Percentiles rank a stretch among this genome's conserved stretches.
These are phyloP conservation scores for Plectranthus barbatus DNA, from an alignment of 257 asterid species.

Conservation along the genomic window DNA sequence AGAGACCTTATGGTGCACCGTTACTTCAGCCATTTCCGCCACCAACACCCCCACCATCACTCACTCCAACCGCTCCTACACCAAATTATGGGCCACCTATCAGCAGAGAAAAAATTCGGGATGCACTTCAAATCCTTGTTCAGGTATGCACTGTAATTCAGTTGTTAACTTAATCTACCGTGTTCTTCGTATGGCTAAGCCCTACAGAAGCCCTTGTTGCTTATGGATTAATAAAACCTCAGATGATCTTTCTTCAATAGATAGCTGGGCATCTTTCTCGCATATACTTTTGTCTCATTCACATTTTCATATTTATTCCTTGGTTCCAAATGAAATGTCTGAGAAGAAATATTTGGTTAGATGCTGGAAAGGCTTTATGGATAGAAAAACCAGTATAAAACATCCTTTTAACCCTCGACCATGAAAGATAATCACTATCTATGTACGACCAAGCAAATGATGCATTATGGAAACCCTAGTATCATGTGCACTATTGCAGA, in stretches of 20 bases:
- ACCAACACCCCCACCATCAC: slow-evolving; percentile 92
- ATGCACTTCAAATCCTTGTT: slow-evolving; percentile 71
- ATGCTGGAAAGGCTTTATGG: too few species aligned
- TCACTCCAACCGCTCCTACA: slow-evolving; percentile 56
- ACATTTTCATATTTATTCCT: not conserved
- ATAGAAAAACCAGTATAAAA: too few species aligned
- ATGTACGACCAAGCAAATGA: not conserved
- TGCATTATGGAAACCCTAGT: not conserved
- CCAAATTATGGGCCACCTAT: slow-evolving; percentile 50
- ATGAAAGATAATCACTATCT: too few species aligned
- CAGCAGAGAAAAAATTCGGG: slow-evolving; percentile 76
- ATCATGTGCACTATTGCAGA: not conserved
- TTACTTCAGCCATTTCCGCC: slow-evolving; percentile 99
- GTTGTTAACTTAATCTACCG: not conserved
- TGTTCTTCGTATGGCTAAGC: not conserved
- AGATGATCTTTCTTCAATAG: not conserved
- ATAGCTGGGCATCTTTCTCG: not conserved
- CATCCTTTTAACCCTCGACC: too few species aligned
- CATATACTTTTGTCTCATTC: not conserved
- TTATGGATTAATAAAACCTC: too few species aligned
- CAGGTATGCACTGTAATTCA: slow-evolving; percentile 46
- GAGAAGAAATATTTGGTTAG: too few species aligned
- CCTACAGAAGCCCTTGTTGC: too few species aligned
- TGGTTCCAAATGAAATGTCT: not conserved
- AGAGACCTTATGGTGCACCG: slow-evolving; percentile 88